Percentiles rank a stretch among this genome's conserved stretches.
phyloP scores from a whole-genome alignment of 345 rosid genomes.

The Gossypium mustelinum region DNA sequence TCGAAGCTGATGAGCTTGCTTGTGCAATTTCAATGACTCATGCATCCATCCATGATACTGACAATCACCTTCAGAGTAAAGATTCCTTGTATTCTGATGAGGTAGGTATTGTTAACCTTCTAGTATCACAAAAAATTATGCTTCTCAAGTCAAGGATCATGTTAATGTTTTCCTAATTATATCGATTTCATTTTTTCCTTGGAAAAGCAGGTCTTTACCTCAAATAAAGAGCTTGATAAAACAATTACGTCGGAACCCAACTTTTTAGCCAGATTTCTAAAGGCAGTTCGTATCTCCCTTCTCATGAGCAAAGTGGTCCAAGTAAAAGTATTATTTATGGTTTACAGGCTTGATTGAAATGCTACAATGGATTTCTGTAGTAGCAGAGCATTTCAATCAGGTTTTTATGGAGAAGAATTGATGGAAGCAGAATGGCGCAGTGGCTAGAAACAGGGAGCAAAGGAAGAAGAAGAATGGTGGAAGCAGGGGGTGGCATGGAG shows the following conservation, averaged over 20 bases:
- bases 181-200: conserved; percentile 5
- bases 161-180: not conserved
- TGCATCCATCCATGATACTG: conserved; percentile 17
- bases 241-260: conserved; percentile 55
- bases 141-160: not conserved
- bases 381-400: too few relatives aligned
- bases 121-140: not conserved
- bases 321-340: conserved; percentile 13
- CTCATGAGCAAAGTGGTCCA: conserved; percentile 13
- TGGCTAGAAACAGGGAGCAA: too few relatives aligned
- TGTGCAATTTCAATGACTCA: conserved; percentile 48
- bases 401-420: too few relatives aligned
- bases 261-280: conserved; percentile 36
- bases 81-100: conserved; percentile 28
- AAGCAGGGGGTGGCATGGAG: too few relatives aligned
- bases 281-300: not conserved
- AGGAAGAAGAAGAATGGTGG: too few relatives aligned
- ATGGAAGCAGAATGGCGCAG: too few relatives aligned
- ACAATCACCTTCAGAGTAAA: conserved; percentile 22
- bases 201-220: conserved; percentile 57
- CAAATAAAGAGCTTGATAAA: conserved; percentile 56
- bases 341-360: conserved; percentile 2
- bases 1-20: conserved; percentile 67
- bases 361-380: too few relatives aligned
- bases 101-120: conserved; percentile 24